Conservation (phyloP, 192 early-diverging fungal genomes). For the Lunasporangiospora selenospora region DNA sequence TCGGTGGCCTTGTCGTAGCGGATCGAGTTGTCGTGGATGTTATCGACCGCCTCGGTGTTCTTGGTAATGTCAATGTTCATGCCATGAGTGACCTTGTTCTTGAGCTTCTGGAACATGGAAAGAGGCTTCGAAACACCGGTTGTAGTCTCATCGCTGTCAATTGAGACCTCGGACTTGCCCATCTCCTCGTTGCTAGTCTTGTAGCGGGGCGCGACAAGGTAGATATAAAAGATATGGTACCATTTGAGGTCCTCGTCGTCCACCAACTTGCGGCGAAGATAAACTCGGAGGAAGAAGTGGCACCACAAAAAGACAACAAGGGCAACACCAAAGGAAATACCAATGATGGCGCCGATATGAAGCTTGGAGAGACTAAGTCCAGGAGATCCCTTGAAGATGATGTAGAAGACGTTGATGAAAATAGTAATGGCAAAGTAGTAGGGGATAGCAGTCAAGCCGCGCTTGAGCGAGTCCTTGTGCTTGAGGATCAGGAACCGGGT, state of each 20-base stretch:
- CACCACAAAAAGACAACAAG: slow-evolving; percentile 55
- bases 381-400: slow-evolving; percentile 73
- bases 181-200: neutral
- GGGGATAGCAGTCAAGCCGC: slow-evolving; percentile 67
- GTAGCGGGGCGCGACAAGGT: slow-evolving; percentile 58
- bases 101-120: slow-evolving; percentile 1
- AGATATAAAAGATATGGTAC: slow-evolving; percentile 62
- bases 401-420: slow-evolving; percentile 68
- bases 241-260: slow-evolving; percentile 69
- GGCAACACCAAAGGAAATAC: slow-evolving; percentile 66
- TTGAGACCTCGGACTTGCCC: neutral
- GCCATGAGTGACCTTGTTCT: neutral
- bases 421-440: slow-evolving; percentile 73
- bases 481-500: slow-evolving; percentile 66
- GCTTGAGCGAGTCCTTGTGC: slow-evolving; percentile 60
- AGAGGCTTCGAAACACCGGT: neutral
- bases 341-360: slow-evolving; percentile 57
- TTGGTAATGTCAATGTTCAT: slow-evolving; percentile 29
- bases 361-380: slow-evolving; percentile 44
- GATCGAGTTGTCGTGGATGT: slow-evolving; percentile 66
- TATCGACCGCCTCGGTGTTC: slow-evolving; percentile 24
- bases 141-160: neutral
- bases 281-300: slow-evolving; percentile 69
- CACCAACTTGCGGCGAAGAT: slow-evolving; percentile 63
- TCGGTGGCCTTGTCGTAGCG: slow-evolving; percentile 77